These are phyloP conservation scores for Tilletia walkeri DNA, from an alignment of 1,284 basidiomycete genomes.

Conservation along the genomic window DNA sequence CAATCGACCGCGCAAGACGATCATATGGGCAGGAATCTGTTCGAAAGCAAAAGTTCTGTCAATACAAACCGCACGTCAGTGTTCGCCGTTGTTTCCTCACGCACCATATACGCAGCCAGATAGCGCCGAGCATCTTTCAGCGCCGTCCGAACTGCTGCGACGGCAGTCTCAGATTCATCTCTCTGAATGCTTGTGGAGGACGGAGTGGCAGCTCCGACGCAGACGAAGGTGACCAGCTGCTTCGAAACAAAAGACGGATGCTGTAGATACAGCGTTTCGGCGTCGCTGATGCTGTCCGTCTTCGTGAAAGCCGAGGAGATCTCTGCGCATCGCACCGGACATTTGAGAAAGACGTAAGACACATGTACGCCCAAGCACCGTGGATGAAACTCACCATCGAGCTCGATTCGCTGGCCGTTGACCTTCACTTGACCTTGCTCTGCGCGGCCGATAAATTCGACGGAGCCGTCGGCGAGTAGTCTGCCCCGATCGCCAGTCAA, in stretches of 20 bases:
- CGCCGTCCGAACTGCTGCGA: background rate
- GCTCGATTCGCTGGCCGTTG: constrained; percentile 54
- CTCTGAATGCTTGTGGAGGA: background rate
- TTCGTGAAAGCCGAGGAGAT: constrained; percentile 39
- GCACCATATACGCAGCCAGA: constrained; percentile 47
- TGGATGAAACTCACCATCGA: constrained; percentile 31
- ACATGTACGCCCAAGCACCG: no score
- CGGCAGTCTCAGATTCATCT: background rate
- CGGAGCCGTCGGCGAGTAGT: constrained; percentile 40
- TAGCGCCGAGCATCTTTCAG: constrained; percentile 26
- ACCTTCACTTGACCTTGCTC: constrained; percentile 52
- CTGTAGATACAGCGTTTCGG: constrained; percentile 45
- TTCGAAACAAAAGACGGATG: constrained; percentile 39
- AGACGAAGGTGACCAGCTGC: constrained; percentile 46
- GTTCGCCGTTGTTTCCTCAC: background rate
- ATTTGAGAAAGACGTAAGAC: background rate
- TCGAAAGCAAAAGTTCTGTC: background rate
- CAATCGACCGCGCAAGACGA: constrained; percentile 30
- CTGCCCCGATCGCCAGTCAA: constrained; percentile 53
- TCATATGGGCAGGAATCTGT: constrained; percentile 38
- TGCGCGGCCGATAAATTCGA: constrained; percentile 51
- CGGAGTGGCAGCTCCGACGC: background rate
- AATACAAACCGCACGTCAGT: no score
- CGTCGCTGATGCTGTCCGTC: constrained; percentile 34
- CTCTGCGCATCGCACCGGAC: constrained; percentile 16